phyloP scores from a whole-genome alignment of 2,329 filamentous ascomycete species.

The Xylariaceae sp. region DNA sequence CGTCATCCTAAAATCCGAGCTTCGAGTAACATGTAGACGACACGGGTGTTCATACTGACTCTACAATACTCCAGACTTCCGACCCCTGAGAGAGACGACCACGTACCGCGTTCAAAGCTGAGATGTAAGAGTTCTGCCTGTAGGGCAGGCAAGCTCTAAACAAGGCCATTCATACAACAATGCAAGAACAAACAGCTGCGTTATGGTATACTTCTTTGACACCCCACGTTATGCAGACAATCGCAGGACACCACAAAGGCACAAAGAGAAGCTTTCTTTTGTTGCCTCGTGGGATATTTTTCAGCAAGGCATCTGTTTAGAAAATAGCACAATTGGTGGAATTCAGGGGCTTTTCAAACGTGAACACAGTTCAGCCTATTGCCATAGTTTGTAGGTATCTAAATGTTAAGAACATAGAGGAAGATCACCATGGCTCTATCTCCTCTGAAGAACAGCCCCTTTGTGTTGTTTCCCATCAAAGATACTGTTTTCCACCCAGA shows the following conservation, averaged over 20 bases:
- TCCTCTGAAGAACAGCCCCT: neutral
- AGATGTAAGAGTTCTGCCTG: neutral
- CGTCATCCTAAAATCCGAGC: too few relatives aligned
- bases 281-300: neutral
- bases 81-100: too few relatives aligned
- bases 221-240: too few relatives aligned
- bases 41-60: too few relatives aligned
- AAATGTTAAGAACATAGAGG: neutral
- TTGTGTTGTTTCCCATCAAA: neutral
- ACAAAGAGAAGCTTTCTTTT: neutral
- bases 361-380: neutral
- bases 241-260: too few relatives aligned
- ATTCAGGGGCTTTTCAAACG: neutral
- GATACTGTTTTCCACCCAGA: neutral
- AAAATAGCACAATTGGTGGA: too few relatives aligned
- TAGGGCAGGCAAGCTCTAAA: neutral
- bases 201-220: too few relatives aligned
- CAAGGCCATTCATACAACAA: neutral
- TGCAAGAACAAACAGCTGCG: too few relatives aligned
- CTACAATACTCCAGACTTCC: too few relatives aligned
- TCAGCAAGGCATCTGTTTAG: neutral
- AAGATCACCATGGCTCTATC: neutral
- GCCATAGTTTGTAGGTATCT: neutral
- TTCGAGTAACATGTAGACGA: too few relatives aligned
- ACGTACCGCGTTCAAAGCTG: too few relatives aligned